These are phyloP conservation scores for Mucor plumbeus DNA, from an alignment of 371 early-diverging fungal species.

Conservation along the genomic window DNA sequence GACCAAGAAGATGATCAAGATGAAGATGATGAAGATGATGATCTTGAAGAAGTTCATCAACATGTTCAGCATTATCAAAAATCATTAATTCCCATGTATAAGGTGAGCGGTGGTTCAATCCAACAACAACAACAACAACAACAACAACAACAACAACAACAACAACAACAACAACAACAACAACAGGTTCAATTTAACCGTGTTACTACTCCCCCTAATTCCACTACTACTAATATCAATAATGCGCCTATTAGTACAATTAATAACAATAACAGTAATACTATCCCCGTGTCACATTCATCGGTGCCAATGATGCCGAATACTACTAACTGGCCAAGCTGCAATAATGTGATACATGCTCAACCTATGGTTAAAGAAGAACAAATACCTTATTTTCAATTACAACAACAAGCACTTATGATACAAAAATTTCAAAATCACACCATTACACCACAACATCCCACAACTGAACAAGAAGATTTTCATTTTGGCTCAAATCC, in stretches of 20 bases:
- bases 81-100: not conserved
- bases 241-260: not conserved
- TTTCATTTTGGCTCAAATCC: not conserved
- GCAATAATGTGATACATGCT: not conserved
- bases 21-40: conserved; percentile 6
- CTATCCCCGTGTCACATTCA: conserved; percentile 18
- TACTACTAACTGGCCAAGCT: conserved; percentile 13
- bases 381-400: not conserved
- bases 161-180: conserved; percentile 4
- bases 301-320: conserved; percentile 25
- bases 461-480: conserved; percentile 6
- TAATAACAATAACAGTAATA: not conserved
- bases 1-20: conserved; percentile 7
- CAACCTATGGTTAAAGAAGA: conserved; percentile 12
- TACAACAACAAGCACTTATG: conserved; percentile 6
- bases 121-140: conserved; percentile 5
- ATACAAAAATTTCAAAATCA: conserved; percentile 13
- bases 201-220: conserved; percentile 2
- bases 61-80: not conserved
- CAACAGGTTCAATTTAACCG: not conserved
- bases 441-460: not conserved
- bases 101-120: not conserved
- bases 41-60: not conserved
- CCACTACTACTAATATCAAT: conserved; percentile 3
- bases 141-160: not conserved